These are phyloP conservation scores for Vanrija sp. DNA, from an alignment of 1,284 basidiomycete genomes.

Conservation along the genomic window DNA sequence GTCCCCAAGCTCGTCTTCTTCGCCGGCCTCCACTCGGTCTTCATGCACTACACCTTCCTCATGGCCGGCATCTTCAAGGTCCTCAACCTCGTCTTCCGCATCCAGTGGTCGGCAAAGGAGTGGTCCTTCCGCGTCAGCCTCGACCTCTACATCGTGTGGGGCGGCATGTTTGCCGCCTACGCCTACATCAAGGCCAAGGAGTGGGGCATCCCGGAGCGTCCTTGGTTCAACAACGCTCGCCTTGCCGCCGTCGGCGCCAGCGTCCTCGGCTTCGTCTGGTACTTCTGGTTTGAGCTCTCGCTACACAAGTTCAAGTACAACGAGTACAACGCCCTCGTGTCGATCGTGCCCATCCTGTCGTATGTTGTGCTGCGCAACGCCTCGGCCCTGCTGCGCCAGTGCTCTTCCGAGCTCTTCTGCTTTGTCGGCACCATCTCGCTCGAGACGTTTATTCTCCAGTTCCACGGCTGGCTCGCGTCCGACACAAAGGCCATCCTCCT, in stretches of 20 bases:
- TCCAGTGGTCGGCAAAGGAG: slow-evolving; percentile 76
- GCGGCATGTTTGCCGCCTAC: slow-evolving; percentile 74
- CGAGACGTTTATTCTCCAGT: slow-evolving; percentile 84
- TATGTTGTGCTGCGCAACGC: slow-evolving; percentile 74
- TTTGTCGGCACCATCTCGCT: slow-evolving; percentile 78
- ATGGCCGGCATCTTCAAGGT: slow-evolving; percentile 63
- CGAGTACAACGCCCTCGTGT: slow-evolving; percentile 73
- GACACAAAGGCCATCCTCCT: slow-evolving; percentile 80
- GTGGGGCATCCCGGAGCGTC: slow-evolving; percentile 63
- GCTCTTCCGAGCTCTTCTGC: slow-evolving; percentile 64
- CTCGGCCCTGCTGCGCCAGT: slow-evolving; percentile 63
- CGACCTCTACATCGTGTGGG: slow-evolving; percentile 81
- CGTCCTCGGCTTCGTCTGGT: slow-evolving; percentile 62
- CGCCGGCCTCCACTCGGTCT: slow-evolving; percentile 59
- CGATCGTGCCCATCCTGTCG: slow-evolving; percentile 71
- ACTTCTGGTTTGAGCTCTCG: slow-evolving; percentile 75
- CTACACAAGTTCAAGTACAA: slow-evolving; percentile 81
- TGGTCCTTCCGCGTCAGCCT: slow-evolving; percentile 82
- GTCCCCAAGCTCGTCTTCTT: slow-evolving; percentile 66
- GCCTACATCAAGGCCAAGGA: slow-evolving; percentile 72
- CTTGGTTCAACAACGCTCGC: slow-evolving; percentile 59
- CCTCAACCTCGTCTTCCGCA: slow-evolving; percentile 63
- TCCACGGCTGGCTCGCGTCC: slow-evolving; percentile 80
- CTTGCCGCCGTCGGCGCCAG: slow-evolving; percentile 56
- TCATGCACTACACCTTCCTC: slow-evolving; percentile 64